Evolutionary conservation across 2,329 filamentous ascomycete species (phyloP), one percentile per base, ranked within the genome.

Genomic region (Aspergillus fischeri): DNA sequence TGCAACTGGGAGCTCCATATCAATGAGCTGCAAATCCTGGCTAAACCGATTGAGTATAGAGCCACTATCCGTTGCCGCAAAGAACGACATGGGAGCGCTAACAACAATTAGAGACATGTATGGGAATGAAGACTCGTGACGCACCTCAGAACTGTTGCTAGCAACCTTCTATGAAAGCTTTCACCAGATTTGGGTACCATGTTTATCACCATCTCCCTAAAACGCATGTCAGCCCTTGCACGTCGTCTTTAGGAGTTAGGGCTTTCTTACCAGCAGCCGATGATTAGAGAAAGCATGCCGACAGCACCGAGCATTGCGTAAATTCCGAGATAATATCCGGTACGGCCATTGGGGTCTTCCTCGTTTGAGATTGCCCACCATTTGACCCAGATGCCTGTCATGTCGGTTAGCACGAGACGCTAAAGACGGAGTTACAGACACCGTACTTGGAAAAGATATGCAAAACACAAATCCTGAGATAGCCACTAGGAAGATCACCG

Each of bases 101-200:
- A 2, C 52, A 24, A 49, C 2, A 25, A 32, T 60, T 60, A 59
- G 55, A 67, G 60, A 35, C 63, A 62, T 24, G 64, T 55, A n/a
- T 69, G 67, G 1, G 57, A 17, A 53, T 20, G 24, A 20, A 42
- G 9, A 20, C 17, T 3, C 32, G 7, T 21, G 3, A 41, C 63
- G 45, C 61, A 78, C 75, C 70, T 73, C n/a, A 81, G 70, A 8
- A 82, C 79, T 2, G 80, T 80, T 8, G 72, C 70, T 8, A 83
- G 68, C 1, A 83, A 69, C 49, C 69, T 75, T 52, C 71, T 70
- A 58, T 84, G 81, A 56, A 84, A 80, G 47, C 63, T 73, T 54
- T 77, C 73, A 3, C 79, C 80, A n/a, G 80, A 82, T 29, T 75
- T 76, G 3, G 81, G 81, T 3, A 83, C 78, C 78, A 83, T 82